Conservation (phyloP, 1,284 basidiomycete species). For the Ustilago sp. region DNA sequence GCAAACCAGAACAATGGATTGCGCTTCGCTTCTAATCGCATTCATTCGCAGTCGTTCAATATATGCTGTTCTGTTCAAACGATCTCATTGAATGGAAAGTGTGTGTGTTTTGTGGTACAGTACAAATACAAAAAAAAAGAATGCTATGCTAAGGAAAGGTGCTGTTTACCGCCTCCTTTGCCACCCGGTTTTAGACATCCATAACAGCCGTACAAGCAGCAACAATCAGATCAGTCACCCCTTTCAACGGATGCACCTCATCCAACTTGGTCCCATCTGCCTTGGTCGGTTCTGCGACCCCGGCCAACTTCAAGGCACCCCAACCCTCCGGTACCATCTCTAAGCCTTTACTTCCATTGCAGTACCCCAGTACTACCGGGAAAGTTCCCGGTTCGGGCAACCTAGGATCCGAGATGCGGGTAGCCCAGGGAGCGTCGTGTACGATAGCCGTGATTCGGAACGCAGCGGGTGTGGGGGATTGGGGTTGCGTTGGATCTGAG, state of each 20-base stretch:
- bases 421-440: conserved; percentile 39
- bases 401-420: conserved; percentile 24
- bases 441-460: conserved; percentile 54
- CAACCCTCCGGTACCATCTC: conserved; percentile 58
- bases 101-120: neutral
- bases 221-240: conserved; percentile 52
- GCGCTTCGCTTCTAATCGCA: neutral
- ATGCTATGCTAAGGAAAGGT: conserved; percentile 1
- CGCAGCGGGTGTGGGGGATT: conserved; percentile 22
- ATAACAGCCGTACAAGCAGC: conserved; percentile 52
- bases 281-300: conserved; percentile 21
- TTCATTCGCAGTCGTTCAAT: neutral
- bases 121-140: neutral
- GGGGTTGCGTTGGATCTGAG: conserved; percentile 1
- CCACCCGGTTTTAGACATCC: conserved; percentile 30
- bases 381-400: conserved; percentile 51
- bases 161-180: neutral
- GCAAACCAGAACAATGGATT: neutral
- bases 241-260: conserved; percentile 34
- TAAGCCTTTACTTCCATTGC: conserved; percentile 39
- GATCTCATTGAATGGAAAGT: too few relatives aligned
- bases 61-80: neutral
- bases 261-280: conserved; percentile 17
- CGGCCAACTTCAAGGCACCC: conserved; percentile 38
- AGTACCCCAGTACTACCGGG: conserved; percentile 55